phyloP scores from a whole-genome alignment of 2,329 filamentous ascomycete species.

The Coniochaeta hoffmannii region DNA sequence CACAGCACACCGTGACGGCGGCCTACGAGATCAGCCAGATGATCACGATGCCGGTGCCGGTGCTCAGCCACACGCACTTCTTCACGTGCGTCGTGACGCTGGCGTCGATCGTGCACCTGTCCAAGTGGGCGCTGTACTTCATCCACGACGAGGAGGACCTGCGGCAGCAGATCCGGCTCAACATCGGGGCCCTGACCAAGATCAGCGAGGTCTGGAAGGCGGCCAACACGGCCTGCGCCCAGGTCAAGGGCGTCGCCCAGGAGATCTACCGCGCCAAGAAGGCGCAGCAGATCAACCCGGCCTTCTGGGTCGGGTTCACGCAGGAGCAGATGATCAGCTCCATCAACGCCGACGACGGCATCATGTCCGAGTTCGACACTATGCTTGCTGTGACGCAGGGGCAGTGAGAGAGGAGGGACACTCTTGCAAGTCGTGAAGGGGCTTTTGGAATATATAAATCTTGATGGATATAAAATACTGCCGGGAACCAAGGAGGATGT shows the following conservation, averaged over 20 bases:
- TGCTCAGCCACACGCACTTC: conserved; percentile 73
- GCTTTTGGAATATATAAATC: not conserved
- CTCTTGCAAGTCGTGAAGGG: too few species aligned
- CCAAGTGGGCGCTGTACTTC: conserved; percentile 64
- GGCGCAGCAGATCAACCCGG: conserved; percentile 42
- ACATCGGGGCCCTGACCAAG: conserved; percentile 66
- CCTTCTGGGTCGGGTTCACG: conserved; percentile 47
- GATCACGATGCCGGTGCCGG: conserved; percentile 63
- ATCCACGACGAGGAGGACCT: conserved; percentile 58
- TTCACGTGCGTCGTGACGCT: conserved; percentile 76
- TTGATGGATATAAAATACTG: not conserved
- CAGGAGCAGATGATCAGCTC: conserved; percentile 48
- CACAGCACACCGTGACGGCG: conserved; percentile 71
- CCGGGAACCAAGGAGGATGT: not conserved
- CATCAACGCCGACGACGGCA: conserved; percentile 49
- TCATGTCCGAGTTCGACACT: conserved; percentile 49
- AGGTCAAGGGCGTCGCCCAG: conserved; percentile 73
- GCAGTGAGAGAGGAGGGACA: conserved; percentile 4
- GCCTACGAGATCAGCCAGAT: conserved; percentile 71
- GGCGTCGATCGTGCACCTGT: conserved; percentile 73
- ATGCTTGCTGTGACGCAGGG: conserved; percentile 16
- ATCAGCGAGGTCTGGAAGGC: conserved; percentile 67
- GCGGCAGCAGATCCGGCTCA: conserved; percentile 70
- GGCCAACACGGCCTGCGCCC: conserved; percentile 59
- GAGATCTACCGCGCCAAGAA: conserved; percentile 60